Evolutionary conservation across 306 rosid species (phyloP).

Genomic region (Canavalia gladiata): DNA sequence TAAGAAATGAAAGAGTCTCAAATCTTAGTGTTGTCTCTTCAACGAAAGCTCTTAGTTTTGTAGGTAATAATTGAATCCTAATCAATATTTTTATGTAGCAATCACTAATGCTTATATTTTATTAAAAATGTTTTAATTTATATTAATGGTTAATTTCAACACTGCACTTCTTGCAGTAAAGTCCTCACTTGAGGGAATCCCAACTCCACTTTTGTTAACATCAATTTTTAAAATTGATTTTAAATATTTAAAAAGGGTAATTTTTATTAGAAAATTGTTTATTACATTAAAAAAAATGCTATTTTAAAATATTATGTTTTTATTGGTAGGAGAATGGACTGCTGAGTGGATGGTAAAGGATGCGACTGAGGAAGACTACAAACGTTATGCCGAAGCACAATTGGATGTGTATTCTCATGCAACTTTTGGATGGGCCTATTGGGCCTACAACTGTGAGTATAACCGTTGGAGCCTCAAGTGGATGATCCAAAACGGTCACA

Average conservation of each 20-base stretch:
- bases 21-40: conserved; percentile 49
- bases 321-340: conserved; percentile 60
- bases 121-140: too few relatives aligned
- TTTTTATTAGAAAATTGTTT: too few relatives aligned
- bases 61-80: conserved; percentile 48
- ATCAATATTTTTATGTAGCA: not conserved
- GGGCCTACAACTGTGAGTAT: conserved; percentile 58
- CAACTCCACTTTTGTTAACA: too few relatives aligned
- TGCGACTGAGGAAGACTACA: conserved; percentile 50
- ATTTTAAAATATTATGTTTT: not conserved
- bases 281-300: too few relatives aligned
- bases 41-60: conserved; percentile 61
- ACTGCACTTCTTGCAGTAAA: too few relatives aligned
- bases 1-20: conserved; percentile 55
- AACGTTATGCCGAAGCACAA: conserved; percentile 52
- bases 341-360: conserved; percentile 39
- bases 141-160: too few relatives aligned
- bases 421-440: conserved; percentile 69
- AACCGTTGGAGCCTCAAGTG: conserved; percentile 58
- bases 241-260: too few relatives aligned
- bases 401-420: conserved; percentile 55
- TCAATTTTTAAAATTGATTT: too few relatives aligned
- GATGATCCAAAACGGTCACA: conserved; percentile 40
- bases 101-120: not conserved
- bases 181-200: too few relatives aligned